A percentile compares a stretch with the other conserved stretches of the same genome.
phyloP scores from a whole-genome alignment of 2,329 filamentous ascomycete genomes.

The Leptographium lundbergii region DNA sequence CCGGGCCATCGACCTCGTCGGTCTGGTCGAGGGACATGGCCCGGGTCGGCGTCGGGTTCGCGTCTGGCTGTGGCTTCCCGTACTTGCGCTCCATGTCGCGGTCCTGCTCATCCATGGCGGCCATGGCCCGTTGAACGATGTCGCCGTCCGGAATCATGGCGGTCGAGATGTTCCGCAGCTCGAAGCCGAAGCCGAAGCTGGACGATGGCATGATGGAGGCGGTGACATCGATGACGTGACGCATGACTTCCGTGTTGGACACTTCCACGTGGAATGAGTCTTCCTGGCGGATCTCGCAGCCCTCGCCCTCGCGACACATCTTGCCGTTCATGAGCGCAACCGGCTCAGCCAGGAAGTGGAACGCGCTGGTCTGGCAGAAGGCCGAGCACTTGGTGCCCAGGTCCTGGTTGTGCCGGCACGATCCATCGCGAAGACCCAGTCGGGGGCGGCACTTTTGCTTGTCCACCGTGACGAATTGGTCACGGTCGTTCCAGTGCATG shows the following conservation, averaged over 20 bases:
- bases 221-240: conserved; percentile 3
- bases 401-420: conserved; percentile 7
- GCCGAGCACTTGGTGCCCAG: conserved; percentile 3
- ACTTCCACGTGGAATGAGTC: conserved; percentile 5
- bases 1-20: not conserved
- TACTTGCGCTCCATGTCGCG: not conserved
- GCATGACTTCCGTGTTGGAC: conserved; percentile 9
- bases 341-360: conserved; percentile 4
- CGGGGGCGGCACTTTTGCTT: conserved; percentile 1
- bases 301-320: conserved; percentile 8
- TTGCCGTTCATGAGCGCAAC: conserved; percentile 7
- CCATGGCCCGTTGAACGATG: not conserved
- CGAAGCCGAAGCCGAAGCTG: not conserved
- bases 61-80: not conserved
- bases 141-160: not conserved
- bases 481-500: conserved; percentile 8
- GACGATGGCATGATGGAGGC: not conserved
- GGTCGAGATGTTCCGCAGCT: not conserved
- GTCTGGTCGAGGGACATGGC: not conserved
- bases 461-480: conserved; percentile 9
- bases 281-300: conserved; percentile 6
- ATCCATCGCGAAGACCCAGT: conserved; percentile 1
- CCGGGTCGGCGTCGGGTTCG: not conserved
- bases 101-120: not conserved
- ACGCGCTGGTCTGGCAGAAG: conserved; percentile 8